Evolutionary conservation across 352 stramenopile genomes (phyloP).

Genomic region (Phytophthora quininea): DNA sequence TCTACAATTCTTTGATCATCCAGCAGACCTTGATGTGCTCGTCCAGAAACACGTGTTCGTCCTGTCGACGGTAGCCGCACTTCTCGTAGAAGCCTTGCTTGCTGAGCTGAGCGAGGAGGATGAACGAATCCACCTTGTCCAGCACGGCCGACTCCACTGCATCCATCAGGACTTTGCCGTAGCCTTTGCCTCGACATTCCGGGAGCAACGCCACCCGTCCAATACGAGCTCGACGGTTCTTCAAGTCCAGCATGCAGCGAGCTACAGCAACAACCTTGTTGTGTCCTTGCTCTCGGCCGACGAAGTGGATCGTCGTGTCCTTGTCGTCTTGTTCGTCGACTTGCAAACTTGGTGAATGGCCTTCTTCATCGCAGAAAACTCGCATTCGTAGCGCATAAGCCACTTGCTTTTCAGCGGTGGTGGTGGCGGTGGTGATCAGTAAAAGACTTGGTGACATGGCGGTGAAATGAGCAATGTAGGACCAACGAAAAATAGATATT

Average conservation of each 20-base stretch:
- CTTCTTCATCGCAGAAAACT: slow-evolving; percentile 64
- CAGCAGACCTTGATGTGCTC: slow-evolving; percentile 37
- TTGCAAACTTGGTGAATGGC: slow-evolving; percentile 42
- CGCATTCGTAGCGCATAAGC: slow-evolving; percentile 20
- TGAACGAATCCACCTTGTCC: slow-evolving; percentile 39
- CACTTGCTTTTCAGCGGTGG: too few species aligned
- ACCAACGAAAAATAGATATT: too few species aligned
- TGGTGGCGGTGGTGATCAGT: too few species aligned
- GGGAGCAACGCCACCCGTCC: slow-evolving; percentile 61
- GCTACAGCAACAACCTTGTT: slow-evolving; percentile 62
- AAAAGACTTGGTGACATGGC: too few species aligned
- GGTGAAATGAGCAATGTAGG: too few species aligned
- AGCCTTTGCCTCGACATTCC: slow-evolving; percentile 61
- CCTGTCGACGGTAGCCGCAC: slow-evolving; percentile 30
- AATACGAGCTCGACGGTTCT: slow-evolving; percentile 47
- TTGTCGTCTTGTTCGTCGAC: slow-evolving; percentile 54
- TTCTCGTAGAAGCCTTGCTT: slow-evolving; percentile 39
- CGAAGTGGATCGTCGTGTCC: slow-evolving; percentile 53
- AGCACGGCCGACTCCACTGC: slow-evolving; percentile 37
- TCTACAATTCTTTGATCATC: slow-evolving; percentile 30
- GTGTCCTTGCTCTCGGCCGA: slow-evolving; percentile 56
- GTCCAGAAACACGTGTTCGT: slow-evolving; percentile 39
- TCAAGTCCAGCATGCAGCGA: slow-evolving; percentile 42
- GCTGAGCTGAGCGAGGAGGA: slow-evolving; percentile 51
- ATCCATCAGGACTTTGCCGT: slow-evolving; percentile 49